Conservation (phyloP, 2,329 filamentous ascomycete species). For the Waltergamsia citrina region DNA sequence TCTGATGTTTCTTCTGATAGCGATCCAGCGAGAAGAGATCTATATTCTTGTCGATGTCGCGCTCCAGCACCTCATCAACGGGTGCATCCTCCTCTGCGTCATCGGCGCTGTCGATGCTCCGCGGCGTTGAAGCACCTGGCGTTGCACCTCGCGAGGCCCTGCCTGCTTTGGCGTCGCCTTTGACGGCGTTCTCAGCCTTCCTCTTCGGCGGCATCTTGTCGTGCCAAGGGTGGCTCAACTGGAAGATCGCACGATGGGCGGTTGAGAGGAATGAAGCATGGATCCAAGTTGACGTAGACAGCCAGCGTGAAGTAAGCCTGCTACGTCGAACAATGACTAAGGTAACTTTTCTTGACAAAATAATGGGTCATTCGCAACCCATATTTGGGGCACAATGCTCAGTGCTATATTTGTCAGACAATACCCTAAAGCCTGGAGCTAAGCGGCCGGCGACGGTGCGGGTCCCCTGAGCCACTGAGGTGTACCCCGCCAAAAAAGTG, state of each 20-base stretch:
- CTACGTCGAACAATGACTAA: too few species aligned
- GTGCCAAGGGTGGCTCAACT: too few species aligned
- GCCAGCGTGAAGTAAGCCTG: too few species aligned
- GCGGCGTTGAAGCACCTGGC: conserved; percentile 50
- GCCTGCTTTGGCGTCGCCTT: conserved; percentile 42
- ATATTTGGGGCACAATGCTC: too few species aligned
- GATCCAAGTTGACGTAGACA: too few species aligned
- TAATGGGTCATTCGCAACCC: background rate
- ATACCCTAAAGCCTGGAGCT: too few species aligned
- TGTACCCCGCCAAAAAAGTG: too few species aligned
- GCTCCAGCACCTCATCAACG: conserved; percentile 41
- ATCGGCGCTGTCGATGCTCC: conserved; percentile 46
- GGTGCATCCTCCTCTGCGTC: conserved; percentile 35
- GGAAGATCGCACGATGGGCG: too few species aligned
- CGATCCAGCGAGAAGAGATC: conserved; percentile 47
- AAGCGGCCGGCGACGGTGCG: too few species aligned
- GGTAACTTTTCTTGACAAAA: background rate
- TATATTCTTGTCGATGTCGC: conserved; percentile 47
- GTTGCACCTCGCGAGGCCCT: conserved; percentile 49
- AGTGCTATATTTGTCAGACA: too few species aligned
- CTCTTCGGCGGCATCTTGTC: conserved; percentile 58
- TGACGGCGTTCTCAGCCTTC: conserved; percentile 46
- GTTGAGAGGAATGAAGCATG: too few species aligned
- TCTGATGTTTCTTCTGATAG: conserved; percentile 35
- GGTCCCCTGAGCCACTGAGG: too few species aligned